A percentile compares a stretch with the other conserved stretches of the same genome.
These are phyloP conservation scores for Coprinopsis strossmayeri DNA, from an alignment of 768 basidiomycete genomes.

Conservation along the genomic window DNA sequence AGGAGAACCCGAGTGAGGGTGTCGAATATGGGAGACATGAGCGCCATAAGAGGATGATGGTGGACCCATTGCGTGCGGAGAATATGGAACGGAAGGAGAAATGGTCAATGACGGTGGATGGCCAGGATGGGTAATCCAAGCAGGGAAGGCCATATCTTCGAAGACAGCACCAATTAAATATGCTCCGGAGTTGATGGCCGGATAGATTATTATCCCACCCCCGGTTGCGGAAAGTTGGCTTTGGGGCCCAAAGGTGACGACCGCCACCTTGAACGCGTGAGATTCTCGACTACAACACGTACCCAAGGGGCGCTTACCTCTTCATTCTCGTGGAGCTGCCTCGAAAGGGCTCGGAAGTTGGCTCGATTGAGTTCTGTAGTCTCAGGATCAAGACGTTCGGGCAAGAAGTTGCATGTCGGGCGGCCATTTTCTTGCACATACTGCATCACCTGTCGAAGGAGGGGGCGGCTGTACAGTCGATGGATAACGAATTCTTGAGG, in stretches of 20 bases:
- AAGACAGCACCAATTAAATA: slow-evolving; percentile 48
- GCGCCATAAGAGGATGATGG: slow-evolving; percentile 25
- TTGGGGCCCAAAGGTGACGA: slow-evolving; percentile 42
- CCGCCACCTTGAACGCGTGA: slow-evolving; percentile 29
- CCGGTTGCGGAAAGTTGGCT: slow-evolving; percentile 33
- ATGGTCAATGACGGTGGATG: slow-evolving; percentile 24
- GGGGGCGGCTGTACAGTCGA: slow-evolving; percentile 33
- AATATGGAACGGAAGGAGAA: slow-evolving; percentile 21
- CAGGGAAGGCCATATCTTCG: slow-evolving; percentile 40
- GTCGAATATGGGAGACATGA: slow-evolving; percentile 20
- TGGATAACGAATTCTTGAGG: slow-evolving; percentile 41
- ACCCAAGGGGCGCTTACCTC: slow-evolving; percentile 33
- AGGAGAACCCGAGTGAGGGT: slow-evolving; percentile 28
- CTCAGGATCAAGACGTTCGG: slow-evolving; percentile 49
- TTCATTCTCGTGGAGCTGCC: slow-evolving; percentile 43
- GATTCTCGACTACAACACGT: neutral
- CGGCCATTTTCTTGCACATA: slow-evolving; percentile 44
- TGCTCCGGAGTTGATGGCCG: slow-evolving; percentile 43
- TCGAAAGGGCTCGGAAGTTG: slow-evolving; percentile 49
- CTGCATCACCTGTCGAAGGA: slow-evolving; percentile 39
- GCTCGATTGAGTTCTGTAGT: slow-evolving; percentile 44
- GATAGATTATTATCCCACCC: slow-evolving; percentile 48
- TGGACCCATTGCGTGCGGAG: slow-evolving; percentile 19
- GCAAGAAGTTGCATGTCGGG: slow-evolving; percentile 57
- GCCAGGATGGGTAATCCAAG: slow-evolving; percentile 25